Evolutionary conservation across 2,329 filamentous ascomycete genomes (phyloP).

Genomic region (Diaporthe citri): DNA sequence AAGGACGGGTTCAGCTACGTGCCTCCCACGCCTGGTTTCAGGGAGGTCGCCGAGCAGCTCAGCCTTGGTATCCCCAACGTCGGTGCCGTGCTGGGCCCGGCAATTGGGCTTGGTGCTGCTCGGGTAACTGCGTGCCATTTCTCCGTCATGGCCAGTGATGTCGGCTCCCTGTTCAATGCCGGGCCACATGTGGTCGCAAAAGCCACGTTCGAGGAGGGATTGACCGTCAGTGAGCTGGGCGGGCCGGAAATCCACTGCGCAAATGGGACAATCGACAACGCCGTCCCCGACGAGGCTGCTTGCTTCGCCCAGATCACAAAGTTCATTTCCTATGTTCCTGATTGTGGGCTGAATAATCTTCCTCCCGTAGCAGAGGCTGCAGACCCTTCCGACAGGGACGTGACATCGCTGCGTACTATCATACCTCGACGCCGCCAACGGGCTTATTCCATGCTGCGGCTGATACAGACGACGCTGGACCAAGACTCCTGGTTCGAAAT

Average conservation of each 20-base stretch:
- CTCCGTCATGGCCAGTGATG: slow-evolving; percentile 73
- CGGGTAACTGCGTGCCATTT: slow-evolving; percentile 73
- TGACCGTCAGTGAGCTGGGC: slow-evolving; percentile 70
- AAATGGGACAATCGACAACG: slow-evolving; percentile 76
- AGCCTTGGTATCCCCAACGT: slow-evolving; percentile 75
- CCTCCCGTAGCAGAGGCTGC: slow-evolving; percentile 61
- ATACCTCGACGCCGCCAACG: slow-evolving; percentile 69
- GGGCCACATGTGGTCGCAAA: slow-evolving; percentile 72
- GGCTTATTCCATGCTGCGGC: slow-evolving; percentile 70
- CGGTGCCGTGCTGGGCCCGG: slow-evolving; percentile 72
- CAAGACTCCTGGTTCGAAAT: slow-evolving; percentile 72
- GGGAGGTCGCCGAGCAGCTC: slow-evolving; percentile 66
- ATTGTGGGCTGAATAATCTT: slow-evolving; percentile 63
- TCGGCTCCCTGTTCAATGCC: slow-evolving; percentile 73
- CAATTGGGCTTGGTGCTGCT: slow-evolving; percentile 73
- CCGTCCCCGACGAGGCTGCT: slow-evolving; percentile 70
- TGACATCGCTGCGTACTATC: slow-evolving; percentile 63
- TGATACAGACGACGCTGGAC: slow-evolving; percentile 70
- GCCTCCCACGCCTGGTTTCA: slow-evolving; percentile 67
- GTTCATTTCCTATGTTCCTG: slow-evolving; percentile 69
- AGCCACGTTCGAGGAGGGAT: slow-evolving; percentile 74
- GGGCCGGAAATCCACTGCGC: slow-evolving; percentile 72
- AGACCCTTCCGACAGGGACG: slow-evolving; percentile 64
- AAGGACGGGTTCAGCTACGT: slow-evolving; percentile 70
- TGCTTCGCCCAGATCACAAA: slow-evolving; percentile 72